Evolutionary conservation across 371 early-diverging fungal genomes (phyloP).

Genomic region (Choanephora cucurbitarum): DNA sequence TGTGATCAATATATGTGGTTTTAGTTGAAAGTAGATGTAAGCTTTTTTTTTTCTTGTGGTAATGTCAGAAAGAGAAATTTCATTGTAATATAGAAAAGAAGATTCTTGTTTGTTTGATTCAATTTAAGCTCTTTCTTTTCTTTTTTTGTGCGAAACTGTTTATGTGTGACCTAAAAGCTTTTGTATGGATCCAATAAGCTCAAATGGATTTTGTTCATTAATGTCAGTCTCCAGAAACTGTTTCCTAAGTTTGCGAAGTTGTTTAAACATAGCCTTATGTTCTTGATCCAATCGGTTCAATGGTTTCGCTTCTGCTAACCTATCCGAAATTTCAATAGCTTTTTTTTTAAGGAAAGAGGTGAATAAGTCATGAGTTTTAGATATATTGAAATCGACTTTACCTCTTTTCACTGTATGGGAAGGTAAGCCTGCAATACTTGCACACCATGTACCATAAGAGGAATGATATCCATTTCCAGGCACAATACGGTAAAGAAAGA

Average conservation of each 20-base stretch:
- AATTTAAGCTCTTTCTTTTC: too few relatives aligned
- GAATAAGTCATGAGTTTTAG: too few relatives aligned
- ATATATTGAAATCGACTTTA: conserved; percentile 16
- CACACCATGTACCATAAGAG: conserved; percentile 65
- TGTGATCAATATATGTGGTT: too few relatives aligned
- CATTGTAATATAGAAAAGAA: too few relatives aligned
- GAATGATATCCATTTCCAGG: conserved; percentile 20
- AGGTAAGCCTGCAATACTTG: conserved; percentile 57
- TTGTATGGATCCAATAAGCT: conserved; percentile 2
- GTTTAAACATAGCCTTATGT: conserved; percentile 10
- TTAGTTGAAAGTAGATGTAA: too few relatives aligned
- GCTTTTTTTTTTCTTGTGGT: too few relatives aligned
- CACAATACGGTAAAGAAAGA: conserved; percentile 56
- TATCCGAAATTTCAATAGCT: conserved; percentile 6
- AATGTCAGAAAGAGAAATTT: too few relatives aligned
- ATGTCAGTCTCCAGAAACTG: conserved; percentile 11
- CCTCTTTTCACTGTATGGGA: conserved; percentile 49
- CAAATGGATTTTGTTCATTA: conserved; percentile 5
- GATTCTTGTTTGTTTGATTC: too few relatives aligned
- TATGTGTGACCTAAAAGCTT: too few relatives aligned
- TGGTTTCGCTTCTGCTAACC: background rate
- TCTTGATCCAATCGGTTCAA: conserved; percentile 11
- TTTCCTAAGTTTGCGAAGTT: background rate
- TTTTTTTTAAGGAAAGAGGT: too few relatives aligned
- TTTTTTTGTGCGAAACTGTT: too few relatives aligned